A percentile compares a stretch with the other conserved stretches of the same genome.
Conservation (phyloP, 2,329 filamentous ascomycete species). For the Fusarium longipes region DNA sequence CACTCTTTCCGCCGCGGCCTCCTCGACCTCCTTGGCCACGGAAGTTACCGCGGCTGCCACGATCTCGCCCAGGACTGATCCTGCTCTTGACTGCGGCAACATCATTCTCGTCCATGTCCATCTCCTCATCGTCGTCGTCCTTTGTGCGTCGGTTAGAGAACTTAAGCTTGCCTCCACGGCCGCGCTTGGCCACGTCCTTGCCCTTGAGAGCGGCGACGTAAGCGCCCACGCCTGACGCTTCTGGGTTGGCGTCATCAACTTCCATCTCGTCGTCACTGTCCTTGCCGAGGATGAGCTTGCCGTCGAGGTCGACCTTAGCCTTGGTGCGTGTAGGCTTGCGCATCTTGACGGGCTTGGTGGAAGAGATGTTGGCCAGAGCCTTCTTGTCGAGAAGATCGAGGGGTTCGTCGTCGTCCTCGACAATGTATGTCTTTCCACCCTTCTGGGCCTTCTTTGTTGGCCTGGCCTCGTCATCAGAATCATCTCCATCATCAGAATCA, state of each 20-base stretch:
- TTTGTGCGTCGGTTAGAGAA: constrained; percentile 72
- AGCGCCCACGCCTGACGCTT: constrained; percentile 70
- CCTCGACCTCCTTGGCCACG: constrained; percentile 50
- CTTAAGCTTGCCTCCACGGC: constrained; percentile 75
- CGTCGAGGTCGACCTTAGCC: constrained; percentile 78
- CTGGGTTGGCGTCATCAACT: constrained; percentile 70
- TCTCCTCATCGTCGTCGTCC: constrained; percentile 60
- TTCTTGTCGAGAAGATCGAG: constrained; percentile 91
- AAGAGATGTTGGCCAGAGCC: constrained; percentile 92
- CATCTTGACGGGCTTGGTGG: constrained; percentile 80
- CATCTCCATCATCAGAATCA: constrained; percentile 67
- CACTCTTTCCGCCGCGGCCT: constrained; percentile 53
- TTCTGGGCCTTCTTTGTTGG: constrained; percentile 65
- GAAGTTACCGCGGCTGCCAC: constrained; percentile 51
- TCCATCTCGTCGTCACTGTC: constrained; percentile 68
- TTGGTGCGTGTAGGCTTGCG: constrained; percentile 68
- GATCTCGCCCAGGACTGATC: constrained; percentile 54
- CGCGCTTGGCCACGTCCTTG: constrained; percentile 72
- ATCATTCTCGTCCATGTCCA: constrained; percentile 65
- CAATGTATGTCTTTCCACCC: constrained; percentile 82
- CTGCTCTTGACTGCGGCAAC: constrained; percentile 64
- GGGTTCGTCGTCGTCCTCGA: constrained; percentile 94
- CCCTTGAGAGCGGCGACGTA: constrained; percentile 77
- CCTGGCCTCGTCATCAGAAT: constrained; percentile 65
- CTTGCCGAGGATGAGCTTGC: constrained; percentile 80